Conservation (phyloP, 305 asterid genomes). For the Caryopteris hybrid region DNA sequence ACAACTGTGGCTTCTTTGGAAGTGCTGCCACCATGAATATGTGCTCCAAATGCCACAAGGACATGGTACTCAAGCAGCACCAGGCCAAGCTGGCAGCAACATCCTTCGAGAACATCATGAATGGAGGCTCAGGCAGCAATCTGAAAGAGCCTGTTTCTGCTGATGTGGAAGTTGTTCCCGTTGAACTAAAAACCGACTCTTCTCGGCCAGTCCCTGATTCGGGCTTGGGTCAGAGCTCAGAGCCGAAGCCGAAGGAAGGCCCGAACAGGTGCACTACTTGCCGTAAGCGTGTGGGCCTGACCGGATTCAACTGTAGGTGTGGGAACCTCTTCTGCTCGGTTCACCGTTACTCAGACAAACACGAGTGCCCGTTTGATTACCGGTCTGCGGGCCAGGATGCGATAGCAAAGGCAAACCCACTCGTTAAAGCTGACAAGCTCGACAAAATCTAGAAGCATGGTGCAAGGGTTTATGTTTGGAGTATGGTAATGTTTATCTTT, state of each 20-base stretch:
- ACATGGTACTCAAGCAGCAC: conserved; percentile 18
- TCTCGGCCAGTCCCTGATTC: not conserved
- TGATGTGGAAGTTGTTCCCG: conserved; percentile 13
- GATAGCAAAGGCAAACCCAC: conserved; percentile 35
- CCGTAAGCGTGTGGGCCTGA: conserved; percentile 23
- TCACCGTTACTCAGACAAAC: conserved; percentile 23
- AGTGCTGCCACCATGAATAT: conserved; percentile 63
- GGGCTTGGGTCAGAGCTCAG: conserved; percentile 6
- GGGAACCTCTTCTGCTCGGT: conserved; percentile 25
- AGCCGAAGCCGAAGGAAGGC: conserved; percentile 9
- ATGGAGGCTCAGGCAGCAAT: conserved; percentile 31
- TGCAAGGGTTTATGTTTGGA: not conserved
- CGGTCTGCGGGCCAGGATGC: conserved; percentile 30
- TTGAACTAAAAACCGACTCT: conserved; percentile 25
- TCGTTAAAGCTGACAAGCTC: conserved; percentile 40
- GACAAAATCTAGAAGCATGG: conserved; percentile 24
- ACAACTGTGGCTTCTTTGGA: conserved; percentile 68
- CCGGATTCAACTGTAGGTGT: conserved; percentile 21
- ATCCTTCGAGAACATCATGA: conserved; percentile 50
- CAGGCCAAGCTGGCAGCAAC: conserved; percentile 41
- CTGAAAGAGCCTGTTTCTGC: conserved; percentile 20
- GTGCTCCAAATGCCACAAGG: conserved; percentile 59
- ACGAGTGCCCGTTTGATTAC: conserved; percentile 21
- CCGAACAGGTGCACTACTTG: conserved; percentile 20
- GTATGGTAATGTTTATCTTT: conserved; percentile 10